Evolutionary conservation across 345 rosid genomes (phyloP), one percentile per base, ranked within the genome.

Genomic region (Barbarea vulgaris): DNA sequence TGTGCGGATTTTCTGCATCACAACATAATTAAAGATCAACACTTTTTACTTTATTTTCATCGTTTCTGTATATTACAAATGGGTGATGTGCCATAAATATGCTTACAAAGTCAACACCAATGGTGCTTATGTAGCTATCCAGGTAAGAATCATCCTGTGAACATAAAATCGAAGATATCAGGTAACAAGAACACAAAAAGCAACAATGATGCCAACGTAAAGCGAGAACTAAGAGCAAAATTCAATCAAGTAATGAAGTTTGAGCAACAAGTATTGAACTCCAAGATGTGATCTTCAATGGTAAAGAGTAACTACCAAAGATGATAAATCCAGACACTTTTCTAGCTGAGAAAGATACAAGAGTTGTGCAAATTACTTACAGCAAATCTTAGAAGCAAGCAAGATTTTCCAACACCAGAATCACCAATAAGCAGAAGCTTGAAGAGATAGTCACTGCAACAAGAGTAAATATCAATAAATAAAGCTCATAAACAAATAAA

Each of bases 61-160:
- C 8, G 5, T n/a, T 22, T 22, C 21, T 21, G 1, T 52, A 50
- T 31, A 31, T 12, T 31, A 31, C 9, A 17, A 70, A 41, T 2
- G 24, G 13, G 60, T 33, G 18, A 46, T 5, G 3, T 36, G 44
- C 7, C 1, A 62, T 7, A 30, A 25, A 11, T 4, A 4, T 31
- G n/a, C 89, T 84, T 82, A 82, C 87, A 67, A 84, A 86, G 78
- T 86, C 90, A 69, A 86, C 90, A 57, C 90, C 90, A 67, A 84
- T 84, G 28, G 87, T 86, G 76, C 90, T 86, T 73, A 84, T 84
- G 78, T 86, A 86, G 75, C 86, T 86, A 46, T 86, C 87, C 42
- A 84, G 69, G 81, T 86, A 84, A 2, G 86, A 83, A 77, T 84
- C 90, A 25, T 86, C 90, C 90, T 86, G 82, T 10, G 51, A 24